phyloP scores from a whole-genome alignment of 495 filamentous ascomycete genomes.

The Penicillium macrosclerotiorum region DNA sequence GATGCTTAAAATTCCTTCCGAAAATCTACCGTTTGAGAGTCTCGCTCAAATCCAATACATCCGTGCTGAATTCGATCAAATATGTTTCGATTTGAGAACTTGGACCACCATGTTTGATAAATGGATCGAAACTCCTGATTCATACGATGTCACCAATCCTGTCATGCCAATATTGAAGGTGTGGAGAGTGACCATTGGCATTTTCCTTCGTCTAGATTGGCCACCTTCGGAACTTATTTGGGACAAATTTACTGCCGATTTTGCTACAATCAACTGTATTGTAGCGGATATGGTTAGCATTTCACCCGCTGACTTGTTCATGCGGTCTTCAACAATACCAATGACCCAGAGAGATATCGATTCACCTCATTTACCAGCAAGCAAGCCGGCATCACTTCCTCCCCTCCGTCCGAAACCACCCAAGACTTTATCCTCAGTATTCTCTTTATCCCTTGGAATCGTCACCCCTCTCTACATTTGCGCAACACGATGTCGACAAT shows the following conservation, averaged over 20 bases:
- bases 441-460: conserved; percentile 19
- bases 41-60: conserved; percentile 2
- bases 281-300: conserved; percentile 28
- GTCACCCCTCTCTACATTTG: conserved; percentile 22
- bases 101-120: conserved; percentile 7
- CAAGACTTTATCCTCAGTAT: conserved; percentile 6
- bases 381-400: not conserved
- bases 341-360: not conserved
- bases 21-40: conserved; percentile 1
- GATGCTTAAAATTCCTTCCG: not conserved
- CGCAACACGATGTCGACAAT: conserved; percentile 19
- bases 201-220: conserved; percentile 8
- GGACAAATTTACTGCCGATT: conserved; percentile 8
- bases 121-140: not conserved
- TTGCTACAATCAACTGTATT: conserved; percentile 5
- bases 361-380: not conserved
- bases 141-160: not conserved
- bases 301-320: conserved; percentile 13
- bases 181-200: conserved; percentile 10
- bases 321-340: not conserved
- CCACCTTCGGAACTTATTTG: conserved; percentile 12
- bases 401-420: conserved; percentile 9
- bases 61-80: not conserved
- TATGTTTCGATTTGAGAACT: conserved; percentile 1
- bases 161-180: conserved; percentile 4